Base-by-base conservation (phyloP, 1,139 yeast species). In the Diutina neorugosa region DNA sequence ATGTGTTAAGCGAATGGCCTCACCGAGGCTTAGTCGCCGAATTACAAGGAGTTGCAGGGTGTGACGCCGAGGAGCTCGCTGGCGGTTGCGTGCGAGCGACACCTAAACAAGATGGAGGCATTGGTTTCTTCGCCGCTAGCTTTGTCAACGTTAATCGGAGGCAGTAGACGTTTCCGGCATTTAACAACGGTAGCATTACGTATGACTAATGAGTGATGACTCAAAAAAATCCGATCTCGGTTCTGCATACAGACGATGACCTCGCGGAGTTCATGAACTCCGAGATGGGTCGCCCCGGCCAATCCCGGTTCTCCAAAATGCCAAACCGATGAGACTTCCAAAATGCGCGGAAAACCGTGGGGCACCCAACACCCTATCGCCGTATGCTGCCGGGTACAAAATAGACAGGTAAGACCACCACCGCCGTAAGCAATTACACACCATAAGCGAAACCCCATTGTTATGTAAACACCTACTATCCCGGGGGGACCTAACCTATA, bases 121-220 rank as follows among this genome's bases (percentile, higher is more conserved):
- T 93, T 60, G 98, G 98, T 0, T 93, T 93, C 64, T 93, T 93
- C 69, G 98, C 97, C 0, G 98, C 87, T 1, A 82, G 88, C 54
- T 86, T 86, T 64, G 78, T 82, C 52, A 69, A 57, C 57, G 55
- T 23, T 20, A 31, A 11, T n/a, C 37, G 37, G 14, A 31, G 12
- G 37, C 37, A 11, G 4, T 31, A 31, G 37, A 31, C 37, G n/a
- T 11, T n/a, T n/a, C 37, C 37, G 37, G n/a, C n/a, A 31, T 31
- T 31, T 31, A 23, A 23, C 3, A 11, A 31, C n/a, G 12, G 37
- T 31, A 31, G 37, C 37, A 11, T 31, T 31, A 31, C 37, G 12
- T 31, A 31, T 31, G 37, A 31, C 37, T 31, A 31, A 31, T 31
- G 37, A 11, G 37, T 31, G 37, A 31, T 31, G 37, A 31, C 37